These are phyloP conservation scores for Boletus sp. DNA, from an alignment of 768 basidiomycete species.

Conservation along the genomic window DNA sequence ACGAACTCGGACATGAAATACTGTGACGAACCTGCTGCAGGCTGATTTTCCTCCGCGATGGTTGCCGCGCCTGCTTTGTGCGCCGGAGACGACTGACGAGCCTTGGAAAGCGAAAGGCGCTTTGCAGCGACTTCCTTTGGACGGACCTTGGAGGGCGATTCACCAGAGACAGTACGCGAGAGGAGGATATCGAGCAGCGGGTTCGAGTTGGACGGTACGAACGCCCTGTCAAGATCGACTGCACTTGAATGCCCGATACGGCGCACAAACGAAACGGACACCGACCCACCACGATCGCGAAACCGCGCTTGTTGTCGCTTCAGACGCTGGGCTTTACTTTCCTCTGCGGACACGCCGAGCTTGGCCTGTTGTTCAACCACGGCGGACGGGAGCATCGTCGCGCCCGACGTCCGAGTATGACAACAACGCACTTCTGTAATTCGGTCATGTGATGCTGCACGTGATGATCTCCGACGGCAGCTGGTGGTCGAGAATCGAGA, in stretches of 20 bases:
- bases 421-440: too few species aligned
- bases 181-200: constrained; percentile 53
- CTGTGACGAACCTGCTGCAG: constrained; percentile 15
- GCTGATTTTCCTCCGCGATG: background rate
- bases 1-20: background rate
- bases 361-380: constrained; percentile 21
- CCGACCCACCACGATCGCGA: constrained; percentile 66
- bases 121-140: constrained; percentile 1
- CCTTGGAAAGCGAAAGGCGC: background rate
- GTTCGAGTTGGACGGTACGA: constrained; percentile 51
- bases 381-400: constrained; percentile 12
- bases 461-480: too few species aligned
- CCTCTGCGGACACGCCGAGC: constrained; percentile 43
- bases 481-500: too few species aligned
- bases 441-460: too few species aligned
- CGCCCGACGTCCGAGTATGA: too few species aligned
- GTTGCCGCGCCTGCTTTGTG: background rate
- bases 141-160: constrained; percentile 41
- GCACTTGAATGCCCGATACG: background rate
- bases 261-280: background rate
- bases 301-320: constrained; percentile 66
- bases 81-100: background rate
- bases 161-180: constrained; percentile 45
- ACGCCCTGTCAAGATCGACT: constrained; percentile 39
- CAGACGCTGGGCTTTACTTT: constrained; percentile 58